A percentile compares a stretch with the other conserved stretches of the same genome.
These are phyloP conservation scores for Volvox carteri DNA, from an alignment of 163 green algal genomes.

Conservation along the genomic window DNA sequence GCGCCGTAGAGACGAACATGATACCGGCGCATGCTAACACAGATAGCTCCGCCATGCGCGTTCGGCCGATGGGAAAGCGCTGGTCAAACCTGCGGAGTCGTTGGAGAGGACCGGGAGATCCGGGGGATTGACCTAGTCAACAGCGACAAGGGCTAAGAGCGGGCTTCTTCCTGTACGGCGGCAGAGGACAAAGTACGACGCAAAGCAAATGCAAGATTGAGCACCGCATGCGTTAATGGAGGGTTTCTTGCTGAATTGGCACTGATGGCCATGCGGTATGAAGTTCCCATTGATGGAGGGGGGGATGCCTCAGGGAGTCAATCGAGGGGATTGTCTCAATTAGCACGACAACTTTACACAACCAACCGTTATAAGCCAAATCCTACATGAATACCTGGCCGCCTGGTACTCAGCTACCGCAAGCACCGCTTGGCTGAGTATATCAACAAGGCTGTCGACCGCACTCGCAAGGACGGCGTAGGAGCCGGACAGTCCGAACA, in stretches of 20 bases:
- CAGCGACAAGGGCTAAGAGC: no score
- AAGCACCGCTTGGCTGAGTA: constrained; percentile 48
- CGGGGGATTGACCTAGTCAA: no score
- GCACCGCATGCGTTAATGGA: no score
- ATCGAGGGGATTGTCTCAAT: background rate
- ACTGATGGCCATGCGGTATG: no score
- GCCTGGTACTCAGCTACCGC: constrained; percentile 50
- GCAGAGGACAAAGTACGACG: no score
- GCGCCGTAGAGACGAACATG: constrained; percentile 61
- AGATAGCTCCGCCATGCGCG: constrained; percentile 45
- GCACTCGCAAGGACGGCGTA: constrained; percentile 37
- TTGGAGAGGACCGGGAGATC: no score
- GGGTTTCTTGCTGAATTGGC: no score
- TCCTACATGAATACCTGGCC: background rate
- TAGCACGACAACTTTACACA: background rate
- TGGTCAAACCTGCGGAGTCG: constrained; percentile 39
- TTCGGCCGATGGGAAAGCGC: constrained; percentile 50
- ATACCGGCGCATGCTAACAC: constrained; percentile 59
- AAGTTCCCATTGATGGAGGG: no score
- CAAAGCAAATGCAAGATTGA: no score
- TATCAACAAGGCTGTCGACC: constrained; percentile 45
- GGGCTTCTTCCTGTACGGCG: no score
- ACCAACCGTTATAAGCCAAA: background rate
- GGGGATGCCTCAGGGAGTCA: background rate
- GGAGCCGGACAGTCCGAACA: constrained; percentile 14